A percentile compares a stretch with the other conserved stretches of the same genome.
phyloP scores from a whole-genome alignment of 768 basidiomycete genomes.

The Lanmaoa pseudosensibilis region DNA sequence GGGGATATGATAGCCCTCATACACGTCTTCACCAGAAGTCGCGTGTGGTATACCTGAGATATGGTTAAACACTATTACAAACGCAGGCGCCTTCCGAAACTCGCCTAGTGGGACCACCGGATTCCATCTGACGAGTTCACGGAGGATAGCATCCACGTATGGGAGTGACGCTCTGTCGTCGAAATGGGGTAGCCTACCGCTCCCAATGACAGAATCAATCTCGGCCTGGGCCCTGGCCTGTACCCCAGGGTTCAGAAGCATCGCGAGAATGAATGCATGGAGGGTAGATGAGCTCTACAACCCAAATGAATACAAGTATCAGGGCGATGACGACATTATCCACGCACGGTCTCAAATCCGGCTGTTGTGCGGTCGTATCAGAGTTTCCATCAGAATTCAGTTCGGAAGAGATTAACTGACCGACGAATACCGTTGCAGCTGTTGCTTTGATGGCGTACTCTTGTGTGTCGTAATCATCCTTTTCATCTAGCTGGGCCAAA shows the following conservation, averaged over 20 bases:
- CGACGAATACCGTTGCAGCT: slow-evolving; percentile 27
- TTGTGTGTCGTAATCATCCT: slow-evolving; percentile 12
- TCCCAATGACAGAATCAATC: slow-evolving; percentile 29
- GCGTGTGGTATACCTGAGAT: slow-evolving; percentile 27
- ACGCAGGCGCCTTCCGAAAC: not conserved
- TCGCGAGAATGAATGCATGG: slow-evolving; percentile 28
- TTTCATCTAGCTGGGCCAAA: slow-evolving; percentile 18
- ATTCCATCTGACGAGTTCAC: slow-evolving; percentile 34
- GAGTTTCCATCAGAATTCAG: not conserved
- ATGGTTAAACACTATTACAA: not conserved
- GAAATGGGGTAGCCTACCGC: slow-evolving; percentile 25
- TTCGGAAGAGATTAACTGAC: slow-evolving; percentile 8
- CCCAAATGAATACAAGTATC: not conserved
- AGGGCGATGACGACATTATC: not conserved
- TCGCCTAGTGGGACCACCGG: slow-evolving; percentile 27
- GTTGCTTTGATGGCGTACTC: slow-evolving; percentile 28
- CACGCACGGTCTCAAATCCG: slow-evolving; percentile 26
- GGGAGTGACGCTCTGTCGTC: slow-evolving; percentile 34
- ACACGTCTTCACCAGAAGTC: slow-evolving; percentile 25
- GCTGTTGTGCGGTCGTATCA: slow-evolving; percentile 9
- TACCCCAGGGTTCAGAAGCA: slow-evolving; percentile 28
- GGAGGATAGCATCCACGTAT: slow-evolving; percentile 43
- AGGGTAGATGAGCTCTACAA: slow-evolving; percentile 26
- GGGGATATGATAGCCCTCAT: slow-evolving; percentile 41
- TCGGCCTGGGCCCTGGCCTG: slow-evolving; percentile 27